phyloP scores from a whole-genome alignment of 306 rosid genomes.

The Rubus parviflorus region DNA sequence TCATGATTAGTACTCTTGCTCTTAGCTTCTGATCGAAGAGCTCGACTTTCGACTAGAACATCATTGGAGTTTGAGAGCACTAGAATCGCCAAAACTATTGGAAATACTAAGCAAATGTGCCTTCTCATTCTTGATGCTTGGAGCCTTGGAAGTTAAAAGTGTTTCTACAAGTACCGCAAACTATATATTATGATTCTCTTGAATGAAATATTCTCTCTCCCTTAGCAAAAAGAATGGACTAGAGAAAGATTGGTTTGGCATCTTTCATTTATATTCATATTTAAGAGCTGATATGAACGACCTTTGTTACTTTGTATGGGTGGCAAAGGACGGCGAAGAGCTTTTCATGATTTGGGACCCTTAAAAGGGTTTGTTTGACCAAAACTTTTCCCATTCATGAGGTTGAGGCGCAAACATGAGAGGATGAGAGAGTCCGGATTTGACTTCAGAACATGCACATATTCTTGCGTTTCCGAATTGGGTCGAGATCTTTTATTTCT shows the following conservation, averaged over 20 bases:
- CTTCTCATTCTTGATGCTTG: constrained; percentile 43
- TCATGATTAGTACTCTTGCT: constrained; percentile 17
- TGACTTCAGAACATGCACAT: constrained; percentile 27
- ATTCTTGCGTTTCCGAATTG: not conserved
- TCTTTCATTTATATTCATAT: constrained; percentile 30
- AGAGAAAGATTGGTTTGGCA: constrained; percentile 54
- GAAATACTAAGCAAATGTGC: constrained; percentile 12
- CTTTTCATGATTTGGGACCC: constrained; percentile 54
- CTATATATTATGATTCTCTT: constrained; percentile 20
- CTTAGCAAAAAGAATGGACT: constrained; percentile 44
- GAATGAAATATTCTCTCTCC: constrained; percentile 34
- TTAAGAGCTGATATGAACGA: not conserved
- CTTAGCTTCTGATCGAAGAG: constrained; percentile 30
- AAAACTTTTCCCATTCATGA: constrained; percentile 27
- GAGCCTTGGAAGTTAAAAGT: constrained; percentile 2
- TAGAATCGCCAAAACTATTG: constrained; percentile 32
- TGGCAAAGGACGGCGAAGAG: constrained; percentile 62
- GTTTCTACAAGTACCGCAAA: not conserved
- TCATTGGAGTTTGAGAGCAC: constrained; percentile 21
- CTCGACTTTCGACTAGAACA: constrained; percentile 38
- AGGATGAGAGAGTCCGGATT: not conserved
- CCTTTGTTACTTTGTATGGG: constrained; percentile 37
- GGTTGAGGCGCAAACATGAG: constrained; percentile 34
- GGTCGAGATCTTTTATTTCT: not conserved
- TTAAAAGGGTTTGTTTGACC: constrained; percentile 44